Evolutionary conservation across 2,329 filamentous ascomycete genomes (phyloP), one percentile per base, ranked within the genome.

Genomic region (Pyrenophora teres): DNA sequence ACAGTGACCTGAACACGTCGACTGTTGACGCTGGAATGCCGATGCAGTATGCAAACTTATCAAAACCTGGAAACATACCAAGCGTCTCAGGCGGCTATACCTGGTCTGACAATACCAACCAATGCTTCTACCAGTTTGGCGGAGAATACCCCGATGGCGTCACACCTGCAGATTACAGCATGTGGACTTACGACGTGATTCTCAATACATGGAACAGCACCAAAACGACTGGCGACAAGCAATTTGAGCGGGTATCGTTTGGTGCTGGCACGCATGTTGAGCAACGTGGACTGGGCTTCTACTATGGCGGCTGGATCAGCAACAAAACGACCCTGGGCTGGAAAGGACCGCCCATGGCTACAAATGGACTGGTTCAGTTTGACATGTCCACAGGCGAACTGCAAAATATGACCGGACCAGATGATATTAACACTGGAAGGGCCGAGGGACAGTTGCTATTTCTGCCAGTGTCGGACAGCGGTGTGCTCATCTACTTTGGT

Each of bases 51-150:
- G 77, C 79, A 32, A 83, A 86, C 50, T 74, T 87, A 7, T 80
- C 79, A 32, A 87, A 87, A 65, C 83, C 85, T 52, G 72, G 72
- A 13, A 77, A 79, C 3, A 76, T 87, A n/a, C 85, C 85, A 0
- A 72, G 74, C 53, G 71, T 81, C 6, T 70, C 72, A 37, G 76
- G 79, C 21, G 78, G 78, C 9, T 66, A 80, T 3, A 71, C 87
- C 10, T 87, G 84, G 84, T 75, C 78, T 6, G 85, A 87, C 64
- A 74, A 79, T 21, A 76, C 84, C 33, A 87, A 88, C 71, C 86
- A 86, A 64, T 76, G 80, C 37, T 79, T 88, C 42, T 87, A 85
- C 64, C 74, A 84, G 2, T 87, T 82, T 61, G 85, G 85, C 9
- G 85, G 85, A 39, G 81, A 86, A 56, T 82, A 80, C 51, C 64